Conservation (phyloP, 805 yeast species). For the Saccharomyces paradoxus region DNA sequence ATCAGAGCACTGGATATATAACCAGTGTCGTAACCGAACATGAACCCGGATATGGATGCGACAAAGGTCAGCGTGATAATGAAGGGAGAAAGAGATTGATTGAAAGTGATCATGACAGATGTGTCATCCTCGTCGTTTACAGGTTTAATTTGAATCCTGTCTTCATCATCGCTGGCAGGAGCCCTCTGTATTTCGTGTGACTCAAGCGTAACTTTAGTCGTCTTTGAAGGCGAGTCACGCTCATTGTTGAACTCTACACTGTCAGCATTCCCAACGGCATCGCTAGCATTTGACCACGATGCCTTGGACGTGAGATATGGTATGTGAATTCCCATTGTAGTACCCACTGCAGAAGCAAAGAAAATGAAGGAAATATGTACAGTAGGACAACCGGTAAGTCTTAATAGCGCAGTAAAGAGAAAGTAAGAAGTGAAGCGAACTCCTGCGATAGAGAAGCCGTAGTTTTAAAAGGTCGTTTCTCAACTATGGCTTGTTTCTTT, state of each 20-base stretch:
- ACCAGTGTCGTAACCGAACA: constrained; percentile 98
- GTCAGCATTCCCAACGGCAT: not conserved
- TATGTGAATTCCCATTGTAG: not conserved
- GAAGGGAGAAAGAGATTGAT: constrained; percentile 49
- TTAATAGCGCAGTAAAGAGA: not conserved
- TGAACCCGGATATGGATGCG: constrained; percentile 86
- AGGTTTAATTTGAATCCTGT: constrained; percentile 28
- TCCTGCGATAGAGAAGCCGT: not conserved
- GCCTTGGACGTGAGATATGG: not conserved
- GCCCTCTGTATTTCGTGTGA: not conserved
- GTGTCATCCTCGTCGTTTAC: constrained; percentile 43
- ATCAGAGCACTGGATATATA: constrained; percentile 91
- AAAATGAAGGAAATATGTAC: not conserved
- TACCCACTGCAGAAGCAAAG: not conserved
- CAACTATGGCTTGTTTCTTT: not conserved
- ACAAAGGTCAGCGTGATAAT: constrained; percentile 63
- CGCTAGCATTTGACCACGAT: not conserved
- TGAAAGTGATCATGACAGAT: constrained; percentile 40
- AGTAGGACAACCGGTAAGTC: not conserved
- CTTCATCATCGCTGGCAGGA: constrained; percentile 8
- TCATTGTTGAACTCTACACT: not conserved
- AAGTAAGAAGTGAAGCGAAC: no score
- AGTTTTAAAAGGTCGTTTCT: not conserved
- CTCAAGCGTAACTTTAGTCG: not conserved
- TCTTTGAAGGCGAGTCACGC: not conserved